Conservation (phyloP, 805 yeast species). For the Spencermartinsiella europaea region DNA sequence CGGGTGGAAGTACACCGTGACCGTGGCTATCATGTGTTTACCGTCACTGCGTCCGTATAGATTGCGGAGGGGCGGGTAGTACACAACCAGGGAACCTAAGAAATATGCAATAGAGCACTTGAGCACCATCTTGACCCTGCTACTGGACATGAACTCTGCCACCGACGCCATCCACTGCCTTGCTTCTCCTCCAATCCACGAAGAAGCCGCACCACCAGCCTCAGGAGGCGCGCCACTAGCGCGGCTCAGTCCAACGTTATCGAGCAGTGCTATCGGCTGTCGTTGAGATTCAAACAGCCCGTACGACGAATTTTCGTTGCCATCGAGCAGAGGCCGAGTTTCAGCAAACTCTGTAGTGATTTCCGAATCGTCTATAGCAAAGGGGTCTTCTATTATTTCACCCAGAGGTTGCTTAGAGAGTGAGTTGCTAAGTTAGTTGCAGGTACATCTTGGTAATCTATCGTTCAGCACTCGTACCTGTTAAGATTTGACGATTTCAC, state of each 20-base stretch:
- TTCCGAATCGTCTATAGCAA: neutral
- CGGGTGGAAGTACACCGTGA: conserved; percentile 81
- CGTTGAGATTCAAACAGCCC: no score
- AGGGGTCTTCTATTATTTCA: neutral
- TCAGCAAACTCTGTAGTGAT: no score
- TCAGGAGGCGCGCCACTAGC: neutral
- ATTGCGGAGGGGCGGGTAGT: conserved; percentile 37
- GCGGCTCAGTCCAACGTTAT: no score
- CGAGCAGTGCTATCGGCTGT: no score
- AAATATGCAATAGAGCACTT: conserved; percentile 74
- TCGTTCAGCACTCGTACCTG: neutral
- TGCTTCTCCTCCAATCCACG: no score
- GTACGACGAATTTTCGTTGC: neutral
- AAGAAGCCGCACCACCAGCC: neutral
- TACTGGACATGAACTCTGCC: conserved; percentile 4
- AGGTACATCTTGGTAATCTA: neutral
- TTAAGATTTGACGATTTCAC: neutral
- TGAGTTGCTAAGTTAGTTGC: no score
- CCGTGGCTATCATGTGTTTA: conserved; percentile 77
- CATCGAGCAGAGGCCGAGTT: neutral
- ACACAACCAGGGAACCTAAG: conserved; percentile 69
- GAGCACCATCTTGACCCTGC: conserved; percentile 29
- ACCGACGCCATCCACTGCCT: neutral
- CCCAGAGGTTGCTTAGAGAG: no score
- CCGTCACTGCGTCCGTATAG: conserved; percentile 62